These are phyloP conservation scores for Eragrostis tef DNA, from an alignment of 202 grass and related monocot species.

Conservation along the genomic window DNA sequence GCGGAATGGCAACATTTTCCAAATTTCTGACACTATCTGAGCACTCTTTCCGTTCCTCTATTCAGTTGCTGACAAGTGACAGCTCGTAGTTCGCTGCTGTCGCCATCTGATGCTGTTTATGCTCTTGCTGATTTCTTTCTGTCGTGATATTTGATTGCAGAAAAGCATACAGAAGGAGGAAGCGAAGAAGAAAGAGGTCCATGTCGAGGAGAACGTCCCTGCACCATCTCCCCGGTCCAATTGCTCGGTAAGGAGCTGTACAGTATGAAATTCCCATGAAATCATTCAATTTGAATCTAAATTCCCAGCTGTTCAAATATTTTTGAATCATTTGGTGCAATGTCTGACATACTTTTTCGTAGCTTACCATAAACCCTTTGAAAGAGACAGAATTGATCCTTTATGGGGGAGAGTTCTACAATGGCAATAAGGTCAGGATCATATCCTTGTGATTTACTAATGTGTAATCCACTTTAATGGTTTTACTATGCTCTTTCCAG, in stretches of 20 bases:
- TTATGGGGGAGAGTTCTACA: conserved; percentile 97
- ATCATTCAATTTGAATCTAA: conserved; percentile 1
- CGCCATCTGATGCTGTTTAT: neutral
- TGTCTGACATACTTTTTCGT: conserved; percentile 32
- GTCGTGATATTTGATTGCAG: conserved; percentile 42
- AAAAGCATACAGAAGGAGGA: conserved; percentile 93
- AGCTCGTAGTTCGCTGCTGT: neutral
- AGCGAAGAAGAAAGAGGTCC: conserved; percentile 97
- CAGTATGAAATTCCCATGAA: neutral
- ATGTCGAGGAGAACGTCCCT: conserved; percentile 83
- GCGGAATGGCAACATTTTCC: neutral
- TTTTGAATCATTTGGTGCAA: conserved; percentile 9
- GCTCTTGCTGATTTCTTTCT: conserved; percentile 7
- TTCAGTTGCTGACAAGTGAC: neutral
- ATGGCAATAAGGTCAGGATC: conserved; percentile 79
- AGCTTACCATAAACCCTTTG: conserved; percentile 82
- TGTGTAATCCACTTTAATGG: neutral
- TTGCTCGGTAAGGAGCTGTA: conserved; percentile 62
- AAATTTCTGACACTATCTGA: neutral
- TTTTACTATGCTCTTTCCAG: conserved; percentile 15
- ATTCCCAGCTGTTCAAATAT: neutral
- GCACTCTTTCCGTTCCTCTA: neutral
- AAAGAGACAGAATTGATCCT: conserved; percentile 90
- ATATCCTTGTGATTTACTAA: conserved; percentile 20
- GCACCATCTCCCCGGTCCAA: conserved; percentile 81